Conservation (phyloP, 129 eudicot genomes). For the Helianthus tuberosus region DNA sequence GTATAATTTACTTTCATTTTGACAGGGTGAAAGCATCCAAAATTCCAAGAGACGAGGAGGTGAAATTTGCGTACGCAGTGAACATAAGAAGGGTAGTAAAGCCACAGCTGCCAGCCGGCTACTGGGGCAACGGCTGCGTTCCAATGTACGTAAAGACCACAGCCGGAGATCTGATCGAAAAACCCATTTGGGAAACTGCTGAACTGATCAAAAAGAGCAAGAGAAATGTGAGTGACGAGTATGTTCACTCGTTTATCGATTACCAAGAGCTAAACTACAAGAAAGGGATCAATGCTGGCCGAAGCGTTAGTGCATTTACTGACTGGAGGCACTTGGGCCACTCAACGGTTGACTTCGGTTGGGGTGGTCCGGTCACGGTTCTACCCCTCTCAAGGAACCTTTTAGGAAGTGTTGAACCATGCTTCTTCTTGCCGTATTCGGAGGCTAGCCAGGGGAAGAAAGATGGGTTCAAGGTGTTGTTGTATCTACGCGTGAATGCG, state of each 20-base stretch:
- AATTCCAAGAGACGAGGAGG: slow-evolving; percentile 48
- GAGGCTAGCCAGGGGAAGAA: slow-evolving; percentile 51
- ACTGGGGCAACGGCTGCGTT: slow-evolving; percentile 92
- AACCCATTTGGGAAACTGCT: slow-evolving; percentile 76
- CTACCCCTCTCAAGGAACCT: slow-evolving; percentile 69
- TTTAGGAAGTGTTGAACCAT: slow-evolving; percentile 72
- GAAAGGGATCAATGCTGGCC: slow-evolving; percentile 69
- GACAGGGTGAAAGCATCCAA: slow-evolving; percentile 64
- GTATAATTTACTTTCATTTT: background rate
- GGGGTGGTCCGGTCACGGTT: slow-evolving; percentile 85
- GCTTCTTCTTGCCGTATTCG: slow-evolving; percentile 73
- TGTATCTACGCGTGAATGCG: slow-evolving; percentile 51
- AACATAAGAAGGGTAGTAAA: slow-evolving; percentile 67
- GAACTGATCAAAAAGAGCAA: slow-evolving; percentile 68
- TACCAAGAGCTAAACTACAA: slow-evolving; percentile 61
- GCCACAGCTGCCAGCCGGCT: slow-evolving; percentile 67
- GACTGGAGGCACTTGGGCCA: slow-evolving; percentile 96
- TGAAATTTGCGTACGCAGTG: slow-evolving; percentile 64
- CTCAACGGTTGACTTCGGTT: slow-evolving; percentile 81
- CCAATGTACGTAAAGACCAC: slow-evolving; percentile 59
- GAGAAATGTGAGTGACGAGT: slow-evolving; percentile 52
- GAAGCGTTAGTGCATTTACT: slow-evolving; percentile 69
- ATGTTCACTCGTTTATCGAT: slow-evolving; percentile 69
- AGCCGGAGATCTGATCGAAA: slow-evolving; percentile 53
- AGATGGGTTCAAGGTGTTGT: slow-evolving; percentile 65